Evolutionary conservation across 1,284 basidiomycete genomes (phyloP), one percentile per base, ranked within the genome.

Genomic region (Heterobasidion occidentale): DNA sequence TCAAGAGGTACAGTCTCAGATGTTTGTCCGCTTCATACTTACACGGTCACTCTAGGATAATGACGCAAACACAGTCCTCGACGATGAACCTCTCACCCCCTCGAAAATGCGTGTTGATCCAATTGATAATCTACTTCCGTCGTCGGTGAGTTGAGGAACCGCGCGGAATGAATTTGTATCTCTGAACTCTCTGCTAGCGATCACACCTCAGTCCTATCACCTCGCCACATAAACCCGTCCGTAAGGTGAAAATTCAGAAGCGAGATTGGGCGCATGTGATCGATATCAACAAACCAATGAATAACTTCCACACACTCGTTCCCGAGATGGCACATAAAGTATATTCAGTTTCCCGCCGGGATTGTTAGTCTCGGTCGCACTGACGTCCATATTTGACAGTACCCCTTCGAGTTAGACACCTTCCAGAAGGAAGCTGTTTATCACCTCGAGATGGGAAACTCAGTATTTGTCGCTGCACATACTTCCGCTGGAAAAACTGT

Each of bases 401-500:
- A 90, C 69, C 90, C 90, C 9, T 94, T 94, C 70, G 86, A 91
- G 67, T 76, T 93, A 42, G 91, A 94, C 68, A 90, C 83, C 5
- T 94, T 94, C 74, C 97, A 99, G 70, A 99, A 98, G 71, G 94
- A 99, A 71, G 97, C 97, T 0, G 92, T 99, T 7, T 98, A 98
- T 72, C 94, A 96, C 68, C 81, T 99, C 12, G 97, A 99, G 70
- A 89, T 93, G 78, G 96, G 95, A 15, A 93, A 99, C 66, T 95
- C 92, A 14, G 96, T 99, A 17, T 99, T 99, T 71, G 95, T 99
- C 15, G 97, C 97, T 6, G 97, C 97, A 3, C 97, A 99, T 72
- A 99, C 97, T 2, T 96, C 93, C 36, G 97, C 97, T n/a, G 97
- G 97, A 54, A 99, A 99, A 74, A 99, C 97, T 0, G 97, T 99